phyloP scores from a whole-genome alignment of 768 basidiomycete genomes.

The Hemileccinum rubropunctum region DNA sequence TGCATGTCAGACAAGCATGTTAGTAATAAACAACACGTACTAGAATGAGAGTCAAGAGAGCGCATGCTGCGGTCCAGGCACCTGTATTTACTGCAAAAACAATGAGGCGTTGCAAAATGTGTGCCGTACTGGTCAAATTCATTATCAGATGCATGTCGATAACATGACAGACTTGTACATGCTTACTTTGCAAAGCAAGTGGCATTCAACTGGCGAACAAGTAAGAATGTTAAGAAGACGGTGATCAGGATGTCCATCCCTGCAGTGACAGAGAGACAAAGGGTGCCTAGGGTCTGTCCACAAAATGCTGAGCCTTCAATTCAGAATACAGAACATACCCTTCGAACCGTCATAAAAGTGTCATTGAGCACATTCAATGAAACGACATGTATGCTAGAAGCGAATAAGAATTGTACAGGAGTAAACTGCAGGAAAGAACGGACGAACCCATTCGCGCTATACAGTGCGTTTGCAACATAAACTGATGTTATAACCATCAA shows the following conservation, averaged over 20 bases:
- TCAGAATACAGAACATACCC: neutral
- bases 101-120: conserved; percentile 7
- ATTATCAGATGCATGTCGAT: neutral
- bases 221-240: neutral
- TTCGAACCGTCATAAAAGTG: neutral
- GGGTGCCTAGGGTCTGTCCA: neutral
- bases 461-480: neutral
- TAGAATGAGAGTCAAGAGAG: conserved; percentile 44
- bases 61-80: conserved; percentile 48
- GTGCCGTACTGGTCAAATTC: conserved; percentile 1
- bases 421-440: neutral
- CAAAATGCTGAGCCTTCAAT: neutral
- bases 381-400: neutral
- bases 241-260: neutral
- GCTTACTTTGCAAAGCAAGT: neutral
- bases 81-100: conserved; percentile 22
- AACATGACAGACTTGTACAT: neutral
- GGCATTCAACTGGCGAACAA: neutral
- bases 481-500: neutral
- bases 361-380: neutral
- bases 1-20: no score
- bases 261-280: neutral
- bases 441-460: neutral
- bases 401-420: no score
- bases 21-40: conserved; percentile 33